phyloP scores from a whole-genome alignment of 805 yeast genomes.

The Ogataea methanolica region DNA sequence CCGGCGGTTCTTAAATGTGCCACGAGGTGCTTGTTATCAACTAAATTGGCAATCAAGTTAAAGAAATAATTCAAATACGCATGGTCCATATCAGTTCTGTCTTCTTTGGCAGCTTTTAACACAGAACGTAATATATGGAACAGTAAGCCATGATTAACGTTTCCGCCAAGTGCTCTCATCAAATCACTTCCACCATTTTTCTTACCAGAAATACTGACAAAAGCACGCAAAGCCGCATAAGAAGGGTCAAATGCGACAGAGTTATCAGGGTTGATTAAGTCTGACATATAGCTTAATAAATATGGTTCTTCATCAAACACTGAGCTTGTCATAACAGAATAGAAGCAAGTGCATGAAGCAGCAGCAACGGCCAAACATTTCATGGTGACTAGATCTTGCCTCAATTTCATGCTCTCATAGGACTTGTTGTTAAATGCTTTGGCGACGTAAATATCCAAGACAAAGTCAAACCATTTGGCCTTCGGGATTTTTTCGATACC shows the following conservation, averaged over 20 bases:
- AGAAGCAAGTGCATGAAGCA: conserved; percentile 50
- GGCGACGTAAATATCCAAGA: conserved; percentile 56
- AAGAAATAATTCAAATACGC: conserved; percentile 40
- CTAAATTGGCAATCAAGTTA: conserved; percentile 56
- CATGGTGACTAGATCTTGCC: conserved; percentile 55
- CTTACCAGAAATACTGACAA: conserved; percentile 64
- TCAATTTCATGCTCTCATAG: conserved; percentile 46
- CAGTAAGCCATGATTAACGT: conserved; percentile 78
- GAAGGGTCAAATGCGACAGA: conserved; percentile 49
- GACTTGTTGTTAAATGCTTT: conserved; percentile 63
- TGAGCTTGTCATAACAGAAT: conserved; percentile 56
- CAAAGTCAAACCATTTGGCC: conserved; percentile 60
- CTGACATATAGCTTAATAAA: conserved; percentile 63
- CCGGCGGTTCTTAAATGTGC: conserved; percentile 71
- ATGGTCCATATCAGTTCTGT: conserved; percentile 22
- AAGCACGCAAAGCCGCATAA: conserved; percentile 56
- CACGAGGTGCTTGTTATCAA: conserved; percentile 50
- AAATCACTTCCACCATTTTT: conserved; percentile 73
- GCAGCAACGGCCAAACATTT: conserved; percentile 68
- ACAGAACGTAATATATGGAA: conserved; percentile 68
- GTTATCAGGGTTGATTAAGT: conserved; percentile 65
- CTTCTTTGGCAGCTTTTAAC: conserved; percentile 42
- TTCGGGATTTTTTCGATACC: conserved; percentile 56
- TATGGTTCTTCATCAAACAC: conserved; percentile 72
- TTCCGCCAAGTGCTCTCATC: conserved; percentile 74